These are phyloP conservation scores for Phytophthora chlamydospora DNA, from an alignment of 352 stramenopile genomes.

Conservation along the genomic window DNA sequence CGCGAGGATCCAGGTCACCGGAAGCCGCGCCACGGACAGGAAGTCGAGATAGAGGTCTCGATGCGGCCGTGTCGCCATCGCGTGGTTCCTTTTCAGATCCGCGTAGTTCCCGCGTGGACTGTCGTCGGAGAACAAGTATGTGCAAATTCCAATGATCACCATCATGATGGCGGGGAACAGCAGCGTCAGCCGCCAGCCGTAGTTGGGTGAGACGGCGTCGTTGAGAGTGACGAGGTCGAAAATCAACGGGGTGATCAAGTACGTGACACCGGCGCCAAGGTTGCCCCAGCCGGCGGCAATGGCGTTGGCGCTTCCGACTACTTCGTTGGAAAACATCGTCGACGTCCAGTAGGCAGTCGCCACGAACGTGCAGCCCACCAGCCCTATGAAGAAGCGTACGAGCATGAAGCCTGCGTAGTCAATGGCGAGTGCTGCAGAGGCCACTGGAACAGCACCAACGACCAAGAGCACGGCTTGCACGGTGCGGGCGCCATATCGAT, in stretches of 20 bases:
- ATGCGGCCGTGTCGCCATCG: slow-evolving; percentile 43
- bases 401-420: slow-evolving; percentile 73
- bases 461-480: slow-evolving; percentile 78
- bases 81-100: slow-evolving; percentile 47
- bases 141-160: slow-evolving; percentile 62
- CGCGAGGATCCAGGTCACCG: slow-evolving; percentile 90
- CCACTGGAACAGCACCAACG: slow-evolving; percentile 78
- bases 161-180: slow-evolving; percentile 88
- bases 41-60: slow-evolving; percentile 32
- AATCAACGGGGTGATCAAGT: slow-evolving; percentile 83
- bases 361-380: slow-evolving; percentile 88
- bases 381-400: slow-evolving; percentile 92
- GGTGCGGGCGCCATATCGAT: slow-evolving; percentile 88
- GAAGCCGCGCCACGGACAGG: slow-evolving; percentile 40
- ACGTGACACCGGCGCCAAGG: slow-evolving; percentile 88
- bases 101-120: slow-evolving; percentile 50
- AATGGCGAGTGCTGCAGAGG: slow-evolving; percentile 76
- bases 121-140: slow-evolving; percentile 31
- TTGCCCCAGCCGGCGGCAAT: slow-evolving; percentile 93
- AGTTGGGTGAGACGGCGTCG: slow-evolving; percentile 38
- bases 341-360: slow-evolving; percentile 30
- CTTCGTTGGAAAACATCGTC: slow-evolving; percentile 31
- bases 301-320: slow-evolving; percentile 29
- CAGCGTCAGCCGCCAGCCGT: slow-evolving; percentile 52
- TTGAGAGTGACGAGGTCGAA: slow-evolving; percentile 84